Conservation (phyloP, 2,329 filamentous ascomycete species). For the Alternaria hordeiaustralica region DNA sequence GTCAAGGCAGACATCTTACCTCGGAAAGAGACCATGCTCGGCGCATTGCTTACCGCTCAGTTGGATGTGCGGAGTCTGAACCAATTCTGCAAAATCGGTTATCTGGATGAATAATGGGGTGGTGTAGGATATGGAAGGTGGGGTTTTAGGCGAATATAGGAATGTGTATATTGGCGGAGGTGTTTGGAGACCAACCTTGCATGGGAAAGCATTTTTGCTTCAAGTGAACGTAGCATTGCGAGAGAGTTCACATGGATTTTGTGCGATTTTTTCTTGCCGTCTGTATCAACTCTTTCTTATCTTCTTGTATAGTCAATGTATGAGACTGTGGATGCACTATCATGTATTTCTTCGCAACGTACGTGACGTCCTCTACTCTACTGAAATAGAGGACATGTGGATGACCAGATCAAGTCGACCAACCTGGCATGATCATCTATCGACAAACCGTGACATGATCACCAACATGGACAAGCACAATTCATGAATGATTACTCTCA, state of each 20-base stretch:
- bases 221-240: background rate
- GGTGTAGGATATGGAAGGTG: background rate
- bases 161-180: slow-evolving; percentile 4
- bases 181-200: background rate
- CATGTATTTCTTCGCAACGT: background rate
- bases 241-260: slow-evolving; percentile 1
- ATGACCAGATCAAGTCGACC: background rate
- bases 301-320: slow-evolving; percentile 1
- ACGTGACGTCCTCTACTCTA: background rate
- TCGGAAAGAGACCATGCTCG: slow-evolving; percentile 54
- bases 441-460: background rate
- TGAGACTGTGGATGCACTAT: background rate
- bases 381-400: background rate
- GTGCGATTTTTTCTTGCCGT: background rate
- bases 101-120: slow-evolving; percentile 37
- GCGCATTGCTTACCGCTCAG: slow-evolving; percentile 53
- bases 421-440: background rate
- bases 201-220: background rate
- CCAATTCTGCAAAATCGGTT: slow-evolving; percentile 49
- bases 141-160: background rate
- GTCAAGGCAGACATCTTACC: slow-evolving; percentile 53
- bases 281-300: background rate
- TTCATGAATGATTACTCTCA: background rate
- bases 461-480: background rate
- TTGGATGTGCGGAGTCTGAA: slow-evolving; percentile 54